Base-by-base conservation (phyloP, 176 grass and related monocot species). In the Oryza glumipatula region DNA sequence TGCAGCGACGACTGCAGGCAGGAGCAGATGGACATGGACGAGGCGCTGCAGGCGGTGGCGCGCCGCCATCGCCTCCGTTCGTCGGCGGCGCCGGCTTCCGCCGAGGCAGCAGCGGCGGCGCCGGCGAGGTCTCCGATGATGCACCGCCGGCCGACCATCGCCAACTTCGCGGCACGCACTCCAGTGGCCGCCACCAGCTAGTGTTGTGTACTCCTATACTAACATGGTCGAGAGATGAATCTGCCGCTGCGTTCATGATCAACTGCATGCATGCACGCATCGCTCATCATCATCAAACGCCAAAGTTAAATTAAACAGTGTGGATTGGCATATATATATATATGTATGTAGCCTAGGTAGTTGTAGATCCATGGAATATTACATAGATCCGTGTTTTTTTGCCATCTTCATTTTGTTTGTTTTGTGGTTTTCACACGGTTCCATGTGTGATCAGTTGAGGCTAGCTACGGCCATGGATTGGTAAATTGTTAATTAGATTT, bases 1-100 rank as follows among this genome's bases (percentile, higher is more conserved):
- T 97, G 95, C 77, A 91, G 88, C 79, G 86, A 88, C 30, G 89
- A 93, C 39, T 97, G 95, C 70, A 77, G 95, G 81, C 39, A 84
- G 63, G 86, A 97, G 43, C 92, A 94, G 88, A 91, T 93, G 86
- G 81, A 80, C 80, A 97, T 97, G 90, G 95, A 97, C 80, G 90
- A 92, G 70, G 86, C 88, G 22, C 92, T 97, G 1, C 47, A 88
- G 44, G 90, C 78, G 10, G 85, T 63, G 15, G 85, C 76, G 14
- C 88, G 90, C 3, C 83, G 88, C 9, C 86, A 92, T 9, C 79
- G 88, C 65, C 77, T 61, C 22, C 68, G 12, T 22, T 48, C 72
- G 49, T 12, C 64, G 28, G n/a, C 33, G 35, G 19, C 24, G 65
- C 64, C 10, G 38, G 48, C 32, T 21, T 3, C 72, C 4, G 41